Percentiles rank a stretch among this genome's conserved stretches.
Evolutionary conservation across 345 rosid genomes (phyloP).

Genomic region (Turritis glabra): DNA sequence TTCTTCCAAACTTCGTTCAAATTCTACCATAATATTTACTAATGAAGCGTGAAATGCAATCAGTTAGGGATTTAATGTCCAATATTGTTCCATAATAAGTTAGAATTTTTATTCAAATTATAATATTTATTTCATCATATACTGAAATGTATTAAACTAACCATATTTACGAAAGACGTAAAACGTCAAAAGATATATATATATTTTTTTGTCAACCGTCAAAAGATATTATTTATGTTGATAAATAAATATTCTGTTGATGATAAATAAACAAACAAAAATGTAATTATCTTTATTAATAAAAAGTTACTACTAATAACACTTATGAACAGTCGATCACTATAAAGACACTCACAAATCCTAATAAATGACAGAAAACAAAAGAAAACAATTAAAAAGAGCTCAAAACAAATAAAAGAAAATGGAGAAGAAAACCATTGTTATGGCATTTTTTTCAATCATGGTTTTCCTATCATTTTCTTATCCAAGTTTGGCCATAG

Average conservation of each 20-base stretch:
- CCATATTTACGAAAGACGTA: neutral
- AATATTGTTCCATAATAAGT: neutral
- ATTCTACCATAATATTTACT: too few species aligned
- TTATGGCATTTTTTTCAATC: neutral
- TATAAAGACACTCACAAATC: neutral
- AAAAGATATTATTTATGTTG: neutral
- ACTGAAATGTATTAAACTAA: neutral
- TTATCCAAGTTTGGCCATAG: slow-evolving; percentile 8
- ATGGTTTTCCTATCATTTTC: slow-evolving; percentile 1
- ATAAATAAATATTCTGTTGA: neutral
- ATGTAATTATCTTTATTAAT: neutral
- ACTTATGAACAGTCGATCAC: neutral
- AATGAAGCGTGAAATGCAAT: too few species aligned
- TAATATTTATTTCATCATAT: neutral
- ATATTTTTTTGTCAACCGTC: too few species aligned
- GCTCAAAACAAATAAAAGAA: neutral
- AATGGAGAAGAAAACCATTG: slow-evolving; percentile 5
- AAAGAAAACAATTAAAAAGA: neutral
- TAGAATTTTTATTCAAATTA: neutral
- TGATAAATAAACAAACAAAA: neutral
- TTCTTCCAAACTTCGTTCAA: too few species aligned
- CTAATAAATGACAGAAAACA: neutral
- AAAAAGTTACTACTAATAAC: neutral
- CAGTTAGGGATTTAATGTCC: neutral
- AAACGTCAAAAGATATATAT: neutral